These are phyloP conservation scores for Acrodontium crateriforme DNA, from an alignment of 2,329 filamentous ascomycete genomes.

Conservation along the genomic window DNA sequence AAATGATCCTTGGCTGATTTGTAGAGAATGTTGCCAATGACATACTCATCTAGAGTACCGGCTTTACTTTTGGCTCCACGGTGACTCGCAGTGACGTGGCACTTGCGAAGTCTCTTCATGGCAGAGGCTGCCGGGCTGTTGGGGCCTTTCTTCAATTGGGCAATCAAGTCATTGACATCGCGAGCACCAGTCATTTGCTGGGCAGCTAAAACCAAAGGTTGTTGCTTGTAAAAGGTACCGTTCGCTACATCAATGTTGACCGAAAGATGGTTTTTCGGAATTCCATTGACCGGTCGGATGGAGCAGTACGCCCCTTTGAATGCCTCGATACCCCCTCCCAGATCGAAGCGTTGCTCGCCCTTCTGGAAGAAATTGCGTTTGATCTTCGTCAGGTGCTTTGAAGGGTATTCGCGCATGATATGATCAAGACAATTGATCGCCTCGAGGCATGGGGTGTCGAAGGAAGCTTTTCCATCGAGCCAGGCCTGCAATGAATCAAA, in stretches of 20 bases:
- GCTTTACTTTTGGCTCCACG: conserved; percentile 14
- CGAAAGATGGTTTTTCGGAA: conserved; percentile 41
- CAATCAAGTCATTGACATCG: conserved; percentile 17
- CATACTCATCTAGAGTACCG: conserved; percentile 36
- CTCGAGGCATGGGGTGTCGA: conserved; percentile 57
- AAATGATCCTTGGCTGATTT: conserved; percentile 30
- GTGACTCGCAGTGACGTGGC: conserved; percentile 29
- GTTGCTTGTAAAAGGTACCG: conserved; percentile 64
- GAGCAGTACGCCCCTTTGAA: conserved; percentile 85
- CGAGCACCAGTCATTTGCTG: conserved; percentile 17
- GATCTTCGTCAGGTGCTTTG: conserved; percentile 51
- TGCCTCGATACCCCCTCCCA: conserved; percentile 58
- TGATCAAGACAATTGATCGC: conserved; percentile 88
- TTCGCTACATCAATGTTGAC: conserved; percentile 89
- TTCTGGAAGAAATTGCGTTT: conserved; percentile 70
- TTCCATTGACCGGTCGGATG: conserved; percentile 57
- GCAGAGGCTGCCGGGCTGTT: conserved; percentile 13
- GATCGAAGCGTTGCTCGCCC: conserved; percentile 32
- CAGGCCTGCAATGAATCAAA: conserved; percentile 55
- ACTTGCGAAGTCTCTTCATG: conserved; percentile 29
- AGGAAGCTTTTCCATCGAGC: conserved; percentile 44
- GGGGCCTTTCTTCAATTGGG: conserved; percentile 9
- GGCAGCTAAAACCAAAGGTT: conserved; percentile 24
- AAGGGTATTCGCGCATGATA: conserved; percentile 66
- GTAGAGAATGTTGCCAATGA: conserved; percentile 36